Base-by-base conservation (phyloP, 2,329 filamentous ascomycete species). In the Aspergillus sp. region DNA sequence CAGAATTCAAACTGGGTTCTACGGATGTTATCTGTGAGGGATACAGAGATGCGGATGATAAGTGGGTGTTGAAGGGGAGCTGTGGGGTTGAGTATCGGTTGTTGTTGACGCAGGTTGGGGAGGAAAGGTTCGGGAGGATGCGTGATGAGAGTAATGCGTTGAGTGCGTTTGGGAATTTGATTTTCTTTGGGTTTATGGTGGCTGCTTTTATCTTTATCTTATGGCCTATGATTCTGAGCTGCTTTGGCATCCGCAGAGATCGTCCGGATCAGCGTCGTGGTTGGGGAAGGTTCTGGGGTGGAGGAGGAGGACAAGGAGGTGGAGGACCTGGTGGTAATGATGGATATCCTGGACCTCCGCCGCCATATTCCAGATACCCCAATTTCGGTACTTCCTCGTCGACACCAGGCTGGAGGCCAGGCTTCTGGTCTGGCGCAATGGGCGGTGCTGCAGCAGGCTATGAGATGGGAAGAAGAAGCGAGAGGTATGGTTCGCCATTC, bases 11-110 rank as follows among this genome's bases (percentile, higher is more conserved):
- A 68, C 81, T 97, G 23, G 90, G 88, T 49, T 79, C 80, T 52
- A 96, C 91, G 9, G 90, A 97, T 53, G 91, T 97, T 47, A 75
- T 90, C 9, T 98, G 93, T 68, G 91, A 98, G 64, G 91, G 93
- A 9, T 97, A 95, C 70, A 74, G 80, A 49, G 76, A 74, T 12
- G 70, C 84, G 0, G 81, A 91, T 42, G 93, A 97, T 65, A 82
- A 82, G 0, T 94, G 89, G 66, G 80, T 97, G n/a, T 72, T 97
- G 46, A 90, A 87, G 61, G 93, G 93, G 19, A 93, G 87, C 66
- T 97, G 91, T 69, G 93, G 86, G 12, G 90, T 95, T 20, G 88
- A 95, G 70, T 97, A 97, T 68, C 78, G 85, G 12, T 70, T 97
- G 5, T 67, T 86, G 0, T 73, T 97, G 45, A 97, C 90, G 1